Evolutionary conservation across 148 eudicot genomes (phyloP).

Genomic region (Vaccinium corymbosum): DNA sequence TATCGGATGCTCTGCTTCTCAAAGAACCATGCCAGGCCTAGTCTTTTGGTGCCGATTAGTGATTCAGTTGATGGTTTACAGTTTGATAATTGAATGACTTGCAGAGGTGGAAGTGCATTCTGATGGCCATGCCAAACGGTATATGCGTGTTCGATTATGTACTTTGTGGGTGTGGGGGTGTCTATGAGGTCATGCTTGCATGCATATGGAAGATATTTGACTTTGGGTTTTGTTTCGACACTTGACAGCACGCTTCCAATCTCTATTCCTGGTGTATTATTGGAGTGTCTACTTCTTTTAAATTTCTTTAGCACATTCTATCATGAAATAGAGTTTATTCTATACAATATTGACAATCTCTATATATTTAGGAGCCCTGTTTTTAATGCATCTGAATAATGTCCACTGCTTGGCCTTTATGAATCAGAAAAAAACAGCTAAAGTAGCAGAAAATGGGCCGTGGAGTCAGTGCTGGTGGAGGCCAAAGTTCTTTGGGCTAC

Average conservation of each 20-base stretch:
- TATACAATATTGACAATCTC: not conserved
- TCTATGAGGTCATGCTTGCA: not conserved
- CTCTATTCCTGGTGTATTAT: not conserved
- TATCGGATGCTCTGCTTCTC: not conserved
- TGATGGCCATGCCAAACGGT: not conserved
- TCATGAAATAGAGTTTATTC: not conserved
- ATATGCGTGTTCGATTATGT: not conserved
- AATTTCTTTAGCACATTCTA: not conserved
- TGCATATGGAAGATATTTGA: not conserved
- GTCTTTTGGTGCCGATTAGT: not conserved
- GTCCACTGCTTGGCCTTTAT: not conserved
- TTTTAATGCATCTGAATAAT: not conserved
- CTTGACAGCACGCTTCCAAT: not conserved
- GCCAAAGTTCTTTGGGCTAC: conserved; percentile 39
- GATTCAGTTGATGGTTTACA: too few relatives aligned
- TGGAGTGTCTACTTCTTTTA: not conserved
- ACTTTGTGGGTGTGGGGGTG: not conserved
- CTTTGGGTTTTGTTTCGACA: not conserved
- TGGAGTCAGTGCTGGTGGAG: conserved; percentile 41
- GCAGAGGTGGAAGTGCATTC: too few relatives aligned
- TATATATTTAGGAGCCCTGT: not conserved
- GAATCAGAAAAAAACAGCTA: not conserved
- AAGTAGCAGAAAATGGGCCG: conserved; percentile 29
- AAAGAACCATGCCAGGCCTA: not conserved
- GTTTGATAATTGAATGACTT: too few relatives aligned